Evolutionary conservation across 768 basidiomycete genomes (phyloP).

Genomic region (Podaxis sp.): DNA sequence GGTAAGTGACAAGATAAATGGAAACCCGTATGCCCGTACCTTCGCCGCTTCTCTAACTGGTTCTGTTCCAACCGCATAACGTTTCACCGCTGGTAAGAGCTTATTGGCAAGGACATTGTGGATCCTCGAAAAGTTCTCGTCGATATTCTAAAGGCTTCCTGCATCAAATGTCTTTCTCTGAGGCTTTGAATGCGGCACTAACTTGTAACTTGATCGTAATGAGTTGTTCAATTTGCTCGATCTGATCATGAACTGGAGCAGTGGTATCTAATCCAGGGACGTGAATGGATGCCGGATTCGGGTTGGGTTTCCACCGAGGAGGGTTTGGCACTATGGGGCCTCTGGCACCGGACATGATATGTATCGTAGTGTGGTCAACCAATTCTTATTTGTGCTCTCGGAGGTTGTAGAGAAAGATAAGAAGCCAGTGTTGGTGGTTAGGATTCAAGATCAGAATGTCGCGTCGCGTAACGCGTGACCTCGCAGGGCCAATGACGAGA

Average conservation of each 20-base stretch:
- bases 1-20: neutral
- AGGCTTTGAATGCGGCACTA: constrained; percentile 13
- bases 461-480: neutral
- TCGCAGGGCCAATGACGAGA: neutral
- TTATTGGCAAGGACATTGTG: constrained; percentile 81
- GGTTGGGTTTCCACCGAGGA: constrained; percentile 64
- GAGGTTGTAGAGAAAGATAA: neutral
- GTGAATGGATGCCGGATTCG: constrained; percentile 61
- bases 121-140: constrained; percentile 90
- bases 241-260: constrained; percentile 75
- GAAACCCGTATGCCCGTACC: constrained; percentile 43
- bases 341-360: constrained; percentile 27
- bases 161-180: neutral
- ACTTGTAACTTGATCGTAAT: constrained; percentile 92
- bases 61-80: constrained; percentile 84
- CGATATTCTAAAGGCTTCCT: constrained; percentile 64
- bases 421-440: neutral
- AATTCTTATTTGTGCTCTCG: neutral
- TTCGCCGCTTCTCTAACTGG: constrained; percentile 89
- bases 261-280: constrained; percentile 73
- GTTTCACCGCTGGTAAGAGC: constrained; percentile 85
- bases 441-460: neutral
- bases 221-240: constrained; percentile 94
- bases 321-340: constrained; percentile 56
- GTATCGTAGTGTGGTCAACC: neutral